Base-by-base conservation (phyloP, 495 filamentous ascomycete genomes). In the Penicillium taxi region DNA sequence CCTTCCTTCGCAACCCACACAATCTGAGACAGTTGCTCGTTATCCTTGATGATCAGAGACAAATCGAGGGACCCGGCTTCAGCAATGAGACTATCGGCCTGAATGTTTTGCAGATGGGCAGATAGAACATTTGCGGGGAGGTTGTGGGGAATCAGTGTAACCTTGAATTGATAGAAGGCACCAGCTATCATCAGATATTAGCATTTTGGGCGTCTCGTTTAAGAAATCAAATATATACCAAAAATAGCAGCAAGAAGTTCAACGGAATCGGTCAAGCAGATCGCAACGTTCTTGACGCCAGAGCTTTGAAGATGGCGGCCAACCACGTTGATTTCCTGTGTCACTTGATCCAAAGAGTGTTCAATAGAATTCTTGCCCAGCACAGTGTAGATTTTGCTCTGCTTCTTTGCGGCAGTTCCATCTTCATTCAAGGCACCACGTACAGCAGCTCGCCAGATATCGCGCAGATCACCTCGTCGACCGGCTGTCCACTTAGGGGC, bases 1-100 rank as follows among this genome's bases (percentile, higher is more conserved):
- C 85, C 86, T 50, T 83, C 70, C 48, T 96, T 91, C 5, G 91
- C 93, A 3, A 96, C 89, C 86, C 88, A 96, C 39, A 96, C 72
- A 9, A 95, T 74, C 37, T 87, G 77, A 37, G 81, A 79, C 6
- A 96, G 66, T 31, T 75, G 71, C 8, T 75, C 64, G 53, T 82
- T 84, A 38, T 64, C 70, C 47, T 78, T 75, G 9, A 76, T 70
- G 12, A 93, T 71, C 20, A 75, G 61, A 37, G 84, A 77, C 17
- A 96, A 74, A 19, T 94, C 86, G 37, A 96, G 70, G 11, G 84
- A 77, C n/a, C 91, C 91, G 5, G 90, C 90, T 11, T 80, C 78
- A 2, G 86, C 86, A 38, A 99, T 73, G 25, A 96, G 66, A 9
- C 78, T 72, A 50, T 99, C 89, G 9, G 86, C 83, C 18, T 77